phyloP scores from a whole-genome alignment of 176 grass and related monocot species.

The Echinochloa phyllopogon region DNA sequence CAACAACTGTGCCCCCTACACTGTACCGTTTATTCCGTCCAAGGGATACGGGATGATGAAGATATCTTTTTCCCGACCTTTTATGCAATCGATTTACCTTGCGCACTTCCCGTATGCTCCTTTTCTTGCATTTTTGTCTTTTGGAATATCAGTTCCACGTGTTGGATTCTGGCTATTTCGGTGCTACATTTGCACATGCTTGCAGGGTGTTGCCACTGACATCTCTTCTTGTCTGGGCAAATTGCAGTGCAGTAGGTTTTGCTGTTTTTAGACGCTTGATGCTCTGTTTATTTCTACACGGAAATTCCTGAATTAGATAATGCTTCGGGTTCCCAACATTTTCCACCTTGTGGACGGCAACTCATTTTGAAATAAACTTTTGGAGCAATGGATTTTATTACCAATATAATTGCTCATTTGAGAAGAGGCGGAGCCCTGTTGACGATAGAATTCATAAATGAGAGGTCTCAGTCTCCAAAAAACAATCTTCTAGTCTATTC shows the following conservation, averaged over 20 bases:
- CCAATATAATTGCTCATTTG: too few species aligned
- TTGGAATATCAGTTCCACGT: neutral
- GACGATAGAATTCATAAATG: too few species aligned
- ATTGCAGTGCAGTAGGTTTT: neutral
- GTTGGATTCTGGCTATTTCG: too few species aligned
- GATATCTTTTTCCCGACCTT: too few species aligned
- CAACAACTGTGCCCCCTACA: neutral
- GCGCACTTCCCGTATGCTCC: too few species aligned
- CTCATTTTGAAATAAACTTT: neutral
- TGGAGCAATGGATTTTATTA: too few species aligned
- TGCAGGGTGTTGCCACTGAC: neutral
- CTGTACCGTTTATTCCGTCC: neutral
- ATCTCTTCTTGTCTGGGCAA: neutral
- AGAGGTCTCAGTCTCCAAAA: too few species aligned
- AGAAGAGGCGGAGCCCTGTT: too few species aligned
- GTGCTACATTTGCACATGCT: neutral
- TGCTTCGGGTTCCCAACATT: neutral
- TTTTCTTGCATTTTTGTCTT: neutral
- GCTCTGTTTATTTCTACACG: neutral
- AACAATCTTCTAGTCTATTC: too few species aligned
- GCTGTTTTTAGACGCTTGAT: neutral
- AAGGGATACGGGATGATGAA: too few species aligned
- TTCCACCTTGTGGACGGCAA: neutral
- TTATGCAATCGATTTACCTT: too few species aligned
- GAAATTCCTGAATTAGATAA: neutral